These are phyloP conservation scores for Calonectria multiphialidica DNA, from an alignment of 2,329 filamentous ascomycete species.

Conservation along the genomic window DNA sequence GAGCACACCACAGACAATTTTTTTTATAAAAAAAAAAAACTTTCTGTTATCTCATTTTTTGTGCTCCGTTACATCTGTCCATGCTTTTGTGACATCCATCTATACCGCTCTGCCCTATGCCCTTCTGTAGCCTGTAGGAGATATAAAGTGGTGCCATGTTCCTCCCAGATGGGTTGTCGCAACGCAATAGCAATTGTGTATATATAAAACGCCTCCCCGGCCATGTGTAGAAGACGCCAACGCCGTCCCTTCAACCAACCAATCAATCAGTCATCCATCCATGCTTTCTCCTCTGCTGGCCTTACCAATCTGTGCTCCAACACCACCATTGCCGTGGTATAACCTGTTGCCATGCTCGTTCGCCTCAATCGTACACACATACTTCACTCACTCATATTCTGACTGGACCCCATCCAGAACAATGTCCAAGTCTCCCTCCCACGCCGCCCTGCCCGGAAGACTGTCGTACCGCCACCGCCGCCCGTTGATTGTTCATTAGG, in stretches of 20 bases:
- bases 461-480: slow-evolving; percentile 14
- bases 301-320: slow-evolving; percentile 40
- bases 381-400: slow-evolving; percentile 32
- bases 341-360: slow-evolving; percentile 33
- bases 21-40: slow-evolving; percentile 39
- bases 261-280: slow-evolving; percentile 34
- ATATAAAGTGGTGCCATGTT: slow-evolving; percentile 38
- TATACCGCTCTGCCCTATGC: slow-evolving; percentile 41
- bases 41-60: slow-evolving; percentile 43
- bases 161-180: slow-evolving; percentile 38
- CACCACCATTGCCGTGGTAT: slow-evolving; percentile 33
- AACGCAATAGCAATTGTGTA: slow-evolving; percentile 43
- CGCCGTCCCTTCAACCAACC: slow-evolving; percentile 38
- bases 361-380: slow-evolving; percentile 41
- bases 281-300: slow-evolving; percentile 21
- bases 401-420: slow-evolving; percentile 40
- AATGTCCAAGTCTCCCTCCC: slow-evolving; percentile 38
- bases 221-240: slow-evolving; percentile 46
- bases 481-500: slow-evolving; percentile 23
- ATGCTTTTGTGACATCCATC: slow-evolving; percentile 45
- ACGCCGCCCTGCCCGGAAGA: slow-evolving; percentile 19
- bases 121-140: slow-evolving; percentile 37
- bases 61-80: slow-evolving; percentile 45
- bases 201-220: slow-evolving; percentile 44
- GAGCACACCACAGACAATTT: not conserved